Evolutionary conservation across 2,329 filamentous ascomycete species (phyloP).

Genomic region (Penicillium sp.): DNA sequence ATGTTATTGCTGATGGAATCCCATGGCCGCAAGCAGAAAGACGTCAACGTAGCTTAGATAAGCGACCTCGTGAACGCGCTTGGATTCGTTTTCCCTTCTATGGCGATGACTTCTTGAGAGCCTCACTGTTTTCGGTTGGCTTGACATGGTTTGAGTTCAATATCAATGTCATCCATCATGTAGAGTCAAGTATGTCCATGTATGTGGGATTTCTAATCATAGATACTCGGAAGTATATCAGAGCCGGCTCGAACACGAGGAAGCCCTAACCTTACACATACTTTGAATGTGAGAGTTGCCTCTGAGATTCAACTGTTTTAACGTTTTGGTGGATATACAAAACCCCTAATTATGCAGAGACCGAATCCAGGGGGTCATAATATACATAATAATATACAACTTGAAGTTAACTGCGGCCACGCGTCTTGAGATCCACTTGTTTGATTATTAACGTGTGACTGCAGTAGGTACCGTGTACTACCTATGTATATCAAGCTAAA

Average conservation of each 20-base stretch:
- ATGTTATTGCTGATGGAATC: conserved; percentile 21
- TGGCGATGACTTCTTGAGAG: not conserved
- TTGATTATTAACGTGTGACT: no score
- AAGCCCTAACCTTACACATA: not conserved
- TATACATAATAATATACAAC: no score
- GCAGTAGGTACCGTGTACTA: no score
- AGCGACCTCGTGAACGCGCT: conserved; percentile 10
- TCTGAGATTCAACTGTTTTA: no score
- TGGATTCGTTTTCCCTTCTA: not conserved
- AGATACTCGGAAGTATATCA: not conserved
- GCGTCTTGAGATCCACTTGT: no score
- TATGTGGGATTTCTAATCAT: no score
- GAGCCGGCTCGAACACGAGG: not conserved
- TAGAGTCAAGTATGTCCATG: no score
- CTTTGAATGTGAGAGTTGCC: not conserved
- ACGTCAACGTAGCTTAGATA: conserved; percentile 27
- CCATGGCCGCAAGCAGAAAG: conserved; percentile 27
- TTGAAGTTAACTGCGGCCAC: no score
- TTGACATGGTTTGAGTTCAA: not conserved
- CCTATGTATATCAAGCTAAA: no score
- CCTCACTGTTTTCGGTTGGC: not conserved
- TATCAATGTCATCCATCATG: not conserved
- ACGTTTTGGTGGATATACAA: no score
- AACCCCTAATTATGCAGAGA: no score
- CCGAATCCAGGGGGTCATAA: no score